Conservation (phyloP, 805 yeast species). For the Yarrowia deformans region DNA sequence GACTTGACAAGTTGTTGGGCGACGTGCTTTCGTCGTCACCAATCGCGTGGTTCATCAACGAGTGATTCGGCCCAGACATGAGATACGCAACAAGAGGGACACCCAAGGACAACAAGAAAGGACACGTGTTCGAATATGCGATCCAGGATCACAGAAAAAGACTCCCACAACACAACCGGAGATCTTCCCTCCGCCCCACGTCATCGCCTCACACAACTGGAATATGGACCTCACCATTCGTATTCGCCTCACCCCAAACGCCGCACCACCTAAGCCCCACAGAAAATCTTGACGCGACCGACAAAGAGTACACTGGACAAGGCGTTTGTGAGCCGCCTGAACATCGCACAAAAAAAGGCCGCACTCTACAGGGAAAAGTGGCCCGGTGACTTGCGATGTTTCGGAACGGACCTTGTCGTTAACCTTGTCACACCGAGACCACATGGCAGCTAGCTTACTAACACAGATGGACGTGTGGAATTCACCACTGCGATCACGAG, state of each 20-base stretch:
- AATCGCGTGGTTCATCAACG: neutral
- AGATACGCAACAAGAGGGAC: neutral
- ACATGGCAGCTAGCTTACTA: slow-evolving; percentile 3
- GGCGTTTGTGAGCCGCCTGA: neutral
- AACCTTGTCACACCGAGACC: neutral
- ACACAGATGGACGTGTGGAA: slow-evolving; percentile 40
- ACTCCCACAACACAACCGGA: neutral
- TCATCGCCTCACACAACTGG: neutral
- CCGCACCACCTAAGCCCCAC: slow-evolving; percentile 8
- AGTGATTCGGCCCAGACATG: neutral
- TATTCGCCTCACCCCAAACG: slow-evolving; percentile 4
- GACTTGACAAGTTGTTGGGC: no score
- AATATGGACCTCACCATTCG: neutral
- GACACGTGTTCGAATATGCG: neutral
- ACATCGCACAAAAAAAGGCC: neutral
- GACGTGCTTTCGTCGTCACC: neutral
- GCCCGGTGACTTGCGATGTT: neutral
- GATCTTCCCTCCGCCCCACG: neutral
- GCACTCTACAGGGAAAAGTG: neutral
- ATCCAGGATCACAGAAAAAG: neutral
- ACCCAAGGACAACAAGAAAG: neutral
- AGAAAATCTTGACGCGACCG: neutral
- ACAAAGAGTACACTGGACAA: neutral
- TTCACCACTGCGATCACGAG: slow-evolving; percentile 57
- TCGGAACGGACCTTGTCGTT: neutral